Conservation (phyloP, 805 yeast species). For the Saccharomycopsis lassenensis region DNA sequence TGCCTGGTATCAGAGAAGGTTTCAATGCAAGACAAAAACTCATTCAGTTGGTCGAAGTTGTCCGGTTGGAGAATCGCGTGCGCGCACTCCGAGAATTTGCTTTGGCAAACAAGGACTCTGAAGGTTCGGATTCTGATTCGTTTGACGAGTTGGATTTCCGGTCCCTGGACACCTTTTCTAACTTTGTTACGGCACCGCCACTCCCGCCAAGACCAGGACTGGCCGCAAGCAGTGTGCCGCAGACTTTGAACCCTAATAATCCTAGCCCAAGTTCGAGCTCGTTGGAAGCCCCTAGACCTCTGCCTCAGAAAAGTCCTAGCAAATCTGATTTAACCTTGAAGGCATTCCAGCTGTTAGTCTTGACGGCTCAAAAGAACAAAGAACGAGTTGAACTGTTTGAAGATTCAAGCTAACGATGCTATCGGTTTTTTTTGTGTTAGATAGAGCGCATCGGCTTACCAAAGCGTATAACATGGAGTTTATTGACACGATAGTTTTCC, state of each 20-base stretch:
- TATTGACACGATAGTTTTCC: no score
- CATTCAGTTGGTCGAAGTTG: conserved; percentile 76
- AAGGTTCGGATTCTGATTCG: no score
- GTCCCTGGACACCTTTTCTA: no score
- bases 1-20: conserved; percentile 70
- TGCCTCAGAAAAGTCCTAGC: conserved; percentile 16
- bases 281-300: no score
- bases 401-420: conserved; percentile 1
- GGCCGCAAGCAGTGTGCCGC: no score
- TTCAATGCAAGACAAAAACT: conserved; percentile 79
- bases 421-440: not conserved
- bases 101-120: conserved; percentile 28
- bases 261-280: conserved; percentile 1
- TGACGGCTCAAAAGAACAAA: conserved; percentile 53
- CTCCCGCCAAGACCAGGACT: no score
- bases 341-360: conserved; percentile 61
- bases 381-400: conserved; percentile 26
- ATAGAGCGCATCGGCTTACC: no score
- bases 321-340: conserved; percentile 36
- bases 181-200: no score
- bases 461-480: no score
- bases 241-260: conserved; percentile 4
- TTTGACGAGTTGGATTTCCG: no score
- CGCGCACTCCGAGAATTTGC: conserved; percentile 53
- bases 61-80: conserved; percentile 71